Conservation (phyloP, 2,329 filamentous ascomycete species). For the Verruconis gallopava region DNA sequence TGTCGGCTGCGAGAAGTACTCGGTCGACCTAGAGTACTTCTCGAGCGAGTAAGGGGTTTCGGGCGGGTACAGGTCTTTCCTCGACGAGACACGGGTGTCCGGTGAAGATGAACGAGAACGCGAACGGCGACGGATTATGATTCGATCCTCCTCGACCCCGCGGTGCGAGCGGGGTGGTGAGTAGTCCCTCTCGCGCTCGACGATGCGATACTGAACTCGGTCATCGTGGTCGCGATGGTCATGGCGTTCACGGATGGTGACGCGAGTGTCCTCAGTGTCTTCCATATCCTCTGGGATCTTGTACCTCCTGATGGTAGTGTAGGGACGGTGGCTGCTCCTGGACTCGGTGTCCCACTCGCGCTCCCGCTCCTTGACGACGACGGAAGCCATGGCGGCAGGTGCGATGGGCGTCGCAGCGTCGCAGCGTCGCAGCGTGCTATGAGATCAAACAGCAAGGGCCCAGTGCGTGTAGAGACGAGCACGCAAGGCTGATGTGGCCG, state of each 20-base stretch:
- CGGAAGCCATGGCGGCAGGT: constrained; percentile 1
- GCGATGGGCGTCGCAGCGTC: too few relatives aligned
- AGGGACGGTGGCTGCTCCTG: constrained; percentile 26
- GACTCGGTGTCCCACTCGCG: constrained; percentile 30
- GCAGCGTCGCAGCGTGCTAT: too few relatives aligned
- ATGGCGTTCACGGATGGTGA: constrained; percentile 25
- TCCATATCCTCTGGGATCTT: constrained; percentile 34
- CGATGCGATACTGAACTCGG: constrained; percentile 18
- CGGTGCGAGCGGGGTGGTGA: constrained; percentile 10
- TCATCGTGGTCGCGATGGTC: constrained; percentile 6
- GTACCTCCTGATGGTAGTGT: constrained; percentile 49
- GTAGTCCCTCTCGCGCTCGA: constrained; percentile 19
- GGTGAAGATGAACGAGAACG: constrained; percentile 30
- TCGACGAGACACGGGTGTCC: constrained; percentile 27
- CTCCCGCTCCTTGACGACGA: constrained; percentile 19
- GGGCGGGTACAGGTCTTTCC: constrained; percentile 26
- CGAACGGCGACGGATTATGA: constrained; percentile 8
- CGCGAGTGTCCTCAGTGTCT: constrained; percentile 36
- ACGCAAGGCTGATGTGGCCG: too few relatives aligned
- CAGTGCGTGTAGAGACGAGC: too few relatives aligned
- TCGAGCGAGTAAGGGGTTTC: constrained; percentile 32
- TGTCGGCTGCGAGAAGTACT: constrained; percentile 37
- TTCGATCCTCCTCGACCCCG: constrained; percentile 3
- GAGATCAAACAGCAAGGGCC: too few relatives aligned
- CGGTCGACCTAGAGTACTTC: constrained; percentile 39